Evolutionary conservation across 2,329 filamentous ascomycete species (phyloP), one percentile per base, ranked within the genome.

Genomic region (Thermoascus crustaceus): DNA sequence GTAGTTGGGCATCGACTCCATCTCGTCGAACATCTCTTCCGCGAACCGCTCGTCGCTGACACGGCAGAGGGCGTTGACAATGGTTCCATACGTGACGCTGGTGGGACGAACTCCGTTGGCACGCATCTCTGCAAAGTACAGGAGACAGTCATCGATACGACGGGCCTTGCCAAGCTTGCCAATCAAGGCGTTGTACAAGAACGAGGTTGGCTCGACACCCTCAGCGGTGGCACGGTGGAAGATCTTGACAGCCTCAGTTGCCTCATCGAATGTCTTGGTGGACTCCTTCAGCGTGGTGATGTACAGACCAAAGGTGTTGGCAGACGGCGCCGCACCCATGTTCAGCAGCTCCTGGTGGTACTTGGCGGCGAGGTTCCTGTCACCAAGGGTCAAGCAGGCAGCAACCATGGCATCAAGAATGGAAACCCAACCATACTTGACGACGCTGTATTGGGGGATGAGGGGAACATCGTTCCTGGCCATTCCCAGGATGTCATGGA

Each of bases 201-300:
- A 98, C 0, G 89, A 94, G 31, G 85, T 94, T 13, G 91, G 88
- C 64, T 94, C 85, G 9, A 98, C 91, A 40, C 89, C 88, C 65
- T 98, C 91, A 8, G 82, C 71, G 68, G 93, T 87, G 39, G 91
- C 88, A 38, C 87, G 85, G 53, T 91, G 81, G 71, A 98, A 98
- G 61, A 98, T 94, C 67, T 93, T 93, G 55, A 96, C 82, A 37
- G 91, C 91, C 61, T 96, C 91, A 6, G 87, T 87, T 7, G 91
- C 91, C 61, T 98, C 91, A 53, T 98, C 91, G 47, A 95, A 96
- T 0, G 88, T 96, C 75, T 94, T 94, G 46, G 86, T 86, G 1
- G 86, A 94, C 56, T 94, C 89, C 69, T 96, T 95, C 42, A 98
- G 72, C 2, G 89, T 96, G n/a, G 93, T 96, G 64, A 98, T 98